Evolutionary conservation across 257 asterid species (phyloP), one percentile per base, ranked within the genome.

Genomic region (Solanum paucissectum): DNA sequence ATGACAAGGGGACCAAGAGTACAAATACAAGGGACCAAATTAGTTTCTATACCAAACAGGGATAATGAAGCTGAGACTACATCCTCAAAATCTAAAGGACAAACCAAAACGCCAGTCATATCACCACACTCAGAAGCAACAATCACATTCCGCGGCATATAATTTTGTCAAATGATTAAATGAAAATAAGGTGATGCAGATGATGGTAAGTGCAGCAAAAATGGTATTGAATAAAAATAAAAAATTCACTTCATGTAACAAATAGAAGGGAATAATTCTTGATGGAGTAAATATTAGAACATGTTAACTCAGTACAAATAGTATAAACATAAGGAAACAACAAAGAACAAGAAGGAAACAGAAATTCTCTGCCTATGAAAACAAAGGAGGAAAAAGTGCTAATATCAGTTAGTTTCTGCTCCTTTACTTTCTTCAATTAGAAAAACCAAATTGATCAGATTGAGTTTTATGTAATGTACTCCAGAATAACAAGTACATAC

Each of bases 401-500:
- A 81, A 46, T 25, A 25, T 77, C 62, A 42, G 62, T n/a, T 77
- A 12, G 42, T 44, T 25, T 16, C 64, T 81, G 68, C 66, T 27
- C 85, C 66, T 46, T 42, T 81, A 81, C 85, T 27, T 79, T 29
- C 27, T 79, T 42, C 85, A 5, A 16, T 46, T 27, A 12, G 27
- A 44, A 37, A 49, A 79, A 16, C 18, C 66, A 25, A 79, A 46
- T 44, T 77, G 60, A 7, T 44, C 84, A 42, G 64, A 77, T 12
- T 27, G 85, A 81, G 85, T 46, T 77, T n/a, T 46, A 29, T 81
- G 66, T 25, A 44, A 81, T 46, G 27, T 27, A 81, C 40, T 81
- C 85, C 40, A 81, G 68, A 25, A 81, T 81, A 81, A 79, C 23
- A 71, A 25, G 71, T 69, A 10, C 37, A 23, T 60, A 96, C 99